Base-by-base conservation (phyloP, 768 basidiomycete genomes). In the Gloeostereum incarnatum region DNA sequence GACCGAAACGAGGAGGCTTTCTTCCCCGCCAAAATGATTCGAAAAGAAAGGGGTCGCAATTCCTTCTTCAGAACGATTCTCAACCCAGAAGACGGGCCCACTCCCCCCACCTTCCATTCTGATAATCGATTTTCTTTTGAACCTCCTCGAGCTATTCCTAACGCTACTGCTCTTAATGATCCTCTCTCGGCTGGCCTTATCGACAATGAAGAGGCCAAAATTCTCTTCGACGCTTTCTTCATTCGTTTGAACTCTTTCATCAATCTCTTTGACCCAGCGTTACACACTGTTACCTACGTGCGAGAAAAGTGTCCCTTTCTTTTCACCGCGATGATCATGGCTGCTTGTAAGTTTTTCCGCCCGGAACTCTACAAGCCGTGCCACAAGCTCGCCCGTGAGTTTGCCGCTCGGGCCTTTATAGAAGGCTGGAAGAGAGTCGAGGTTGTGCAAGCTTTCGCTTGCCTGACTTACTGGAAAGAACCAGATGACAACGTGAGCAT, bases 391-490 rank as follows among this genome's bases (percentile, higher is more conserved):
- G 81, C 85, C 9, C 67, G 85, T 39, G 77, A 82, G 17, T 71
- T 81, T 45, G 78, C 81, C n/a, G 66, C 83, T 19, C 73, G 75
- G 41, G 86, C 88, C 6, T 89, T 92, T 49, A 69, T 76, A 22
- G 78, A 83, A 45, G 71, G 69, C n/a, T 80, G 74, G 73, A 82
- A 86, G 54, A 70, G 78, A 44, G 78, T 93, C 37, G 90, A 91
- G 58, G 78, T 90, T 16, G 83, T 87, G 3, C 91, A 94, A 58
- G 86, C 88, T 19, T 86, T 90, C 54, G 81, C 84, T 14, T 89
- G 87, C 49, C 65, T 93, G 43, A 87, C 81, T 26, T 93, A 92
- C 58, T 93, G 88, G 87, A 81, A 74, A 54, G 85, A 88, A 49
- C 83, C 88, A 27, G 79, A 85, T 45, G 91, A 94, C 48, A 84